phyloP scores from a whole-genome alignment of 352 stramenopile genomes.

The Thalassiosira exigua region DNA sequence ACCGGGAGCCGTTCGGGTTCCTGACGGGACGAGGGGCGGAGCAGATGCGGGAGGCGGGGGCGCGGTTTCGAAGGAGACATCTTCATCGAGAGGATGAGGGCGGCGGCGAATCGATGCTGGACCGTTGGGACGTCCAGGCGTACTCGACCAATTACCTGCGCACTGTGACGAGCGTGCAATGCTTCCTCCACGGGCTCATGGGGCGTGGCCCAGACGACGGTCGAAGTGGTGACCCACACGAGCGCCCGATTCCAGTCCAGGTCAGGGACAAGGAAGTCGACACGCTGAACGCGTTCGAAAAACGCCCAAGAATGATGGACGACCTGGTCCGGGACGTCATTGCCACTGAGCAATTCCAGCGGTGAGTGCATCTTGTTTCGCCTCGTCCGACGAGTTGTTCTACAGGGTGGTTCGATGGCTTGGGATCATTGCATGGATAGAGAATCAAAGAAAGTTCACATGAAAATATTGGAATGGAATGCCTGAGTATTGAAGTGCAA shows the following conservation, averaged over 20 bases:
- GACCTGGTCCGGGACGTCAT: conserved; percentile 68
- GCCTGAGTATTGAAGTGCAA: too few relatives aligned
- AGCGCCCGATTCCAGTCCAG: conserved; percentile 48
- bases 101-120: conserved; percentile 54
- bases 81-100: conserved; percentile 32
- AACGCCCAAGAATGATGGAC: conserved; percentile 69
- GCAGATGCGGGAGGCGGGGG: conserved; percentile 66
- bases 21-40: conserved; percentile 68
- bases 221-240: neutral
- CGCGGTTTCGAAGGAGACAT: conserved; percentile 49
- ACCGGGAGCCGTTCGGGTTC: conserved; percentile 66
- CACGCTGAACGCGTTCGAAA: conserved; percentile 80
- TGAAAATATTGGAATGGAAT: too few relatives aligned
- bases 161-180: conserved; percentile 73
- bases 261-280: conserved; percentile 65
- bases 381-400: too few relatives aligned
- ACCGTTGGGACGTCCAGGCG: conserved; percentile 70
- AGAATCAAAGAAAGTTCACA: too few relatives aligned
- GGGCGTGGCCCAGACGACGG: conserved; percentile 15
- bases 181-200: conserved; percentile 76
- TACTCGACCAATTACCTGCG: conserved; percentile 80
- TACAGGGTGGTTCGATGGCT: too few relatives aligned
- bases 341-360: conserved; percentile 60
- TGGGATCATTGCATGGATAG: too few relatives aligned
- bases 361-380: too few relatives aligned